Conservation (phyloP, 2,329 filamentous ascomycete genomes). For the Paraphoma sp. region DNA sequence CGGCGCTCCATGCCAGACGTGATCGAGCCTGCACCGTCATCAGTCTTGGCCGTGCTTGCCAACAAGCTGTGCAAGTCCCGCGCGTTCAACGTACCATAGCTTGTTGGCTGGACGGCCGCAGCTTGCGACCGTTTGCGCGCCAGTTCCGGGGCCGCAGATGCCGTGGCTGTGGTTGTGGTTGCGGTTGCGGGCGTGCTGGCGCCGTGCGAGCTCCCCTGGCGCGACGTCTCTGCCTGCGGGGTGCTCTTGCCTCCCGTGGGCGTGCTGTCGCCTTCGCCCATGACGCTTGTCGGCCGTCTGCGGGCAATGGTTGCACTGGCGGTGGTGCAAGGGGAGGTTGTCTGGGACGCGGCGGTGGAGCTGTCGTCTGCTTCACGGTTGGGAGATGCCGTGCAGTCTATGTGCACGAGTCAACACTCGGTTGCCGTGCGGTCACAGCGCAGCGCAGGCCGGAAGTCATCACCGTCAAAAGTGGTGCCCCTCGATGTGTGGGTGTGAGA, state of each 20-base stretch:
- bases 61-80: background rate
- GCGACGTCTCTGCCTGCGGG: conserved; percentile 29
- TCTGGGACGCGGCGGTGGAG: background rate
- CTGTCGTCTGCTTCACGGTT: background rate
- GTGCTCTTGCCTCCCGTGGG: conserved; percentile 30
- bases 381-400: conserved; percentile 9
- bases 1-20: conserved; percentile 41
- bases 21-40: conserved; percentile 40
- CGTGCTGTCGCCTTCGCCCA: conserved; percentile 40
- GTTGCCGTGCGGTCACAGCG: conserved; percentile 14
- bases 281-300: conserved; percentile 14
- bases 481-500: conserved; percentile 20
- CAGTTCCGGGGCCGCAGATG: conserved; percentile 21
- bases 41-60: conserved; percentile 6
- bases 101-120: conserved; percentile 30
- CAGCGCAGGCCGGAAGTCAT: conserved; percentile 11
- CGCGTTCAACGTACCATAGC: conserved; percentile 40
- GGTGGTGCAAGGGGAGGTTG: background rate
- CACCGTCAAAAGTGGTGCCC: conserved; percentile 11
- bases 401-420: conserved; percentile 21
- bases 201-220: conserved; percentile 35
- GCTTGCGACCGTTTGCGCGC: conserved; percentile 39
- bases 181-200: conserved; percentile 28
- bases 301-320: conserved; percentile 5
- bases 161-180: conserved; percentile 17